phyloP scores from a whole-genome alignment of 352 stramenopile species.

The Globisporangium mamillatum region DNA sequence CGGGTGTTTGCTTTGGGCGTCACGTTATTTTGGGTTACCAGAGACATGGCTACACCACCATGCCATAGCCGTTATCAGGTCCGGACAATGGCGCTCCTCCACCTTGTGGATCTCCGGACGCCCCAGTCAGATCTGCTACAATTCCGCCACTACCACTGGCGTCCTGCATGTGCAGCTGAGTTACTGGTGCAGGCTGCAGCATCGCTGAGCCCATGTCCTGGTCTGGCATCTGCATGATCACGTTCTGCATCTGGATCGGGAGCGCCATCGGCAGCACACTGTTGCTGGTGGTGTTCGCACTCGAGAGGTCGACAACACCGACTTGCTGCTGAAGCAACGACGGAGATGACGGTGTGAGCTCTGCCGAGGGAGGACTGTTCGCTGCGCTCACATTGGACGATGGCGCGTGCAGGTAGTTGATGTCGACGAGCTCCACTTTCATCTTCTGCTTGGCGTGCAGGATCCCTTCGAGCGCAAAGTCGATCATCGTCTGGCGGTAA shows the following conservation, averaged over 20 bases:
- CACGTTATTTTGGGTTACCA: not conserved
- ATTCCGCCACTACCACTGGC: not conserved
- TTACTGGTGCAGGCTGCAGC: constrained; percentile 1
- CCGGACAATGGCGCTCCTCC: not conserved
- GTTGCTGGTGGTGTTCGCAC: not conserved
- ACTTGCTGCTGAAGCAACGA: not conserved
- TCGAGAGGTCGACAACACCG: not conserved
- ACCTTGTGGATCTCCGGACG: not conserved
- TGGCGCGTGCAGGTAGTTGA: constrained; percentile 31
- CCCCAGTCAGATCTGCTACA: not conserved
- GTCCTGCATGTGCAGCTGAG: constrained; percentile 3
- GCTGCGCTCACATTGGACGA: constrained; percentile 9
- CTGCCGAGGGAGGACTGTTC: constrained; percentile 1
- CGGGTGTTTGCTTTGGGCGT: too few relatives aligned
- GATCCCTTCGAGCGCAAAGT: constrained; percentile 65
- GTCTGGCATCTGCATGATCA: constrained; percentile 2
- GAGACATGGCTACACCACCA: not conserved
- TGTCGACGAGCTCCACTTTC: constrained; percentile 58
- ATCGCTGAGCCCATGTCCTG: constrained; percentile 18
- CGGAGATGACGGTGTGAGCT: not conserved
- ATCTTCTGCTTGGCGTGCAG: constrained; percentile 66
- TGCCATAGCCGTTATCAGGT: not conserved
- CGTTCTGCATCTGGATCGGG: constrained; percentile 8
- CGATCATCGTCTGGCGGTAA: constrained; percentile 54
- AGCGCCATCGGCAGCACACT: not conserved